Conservation (phyloP, 1,284 basidiomycete species). For the Gomphus bonarii region DNA sequence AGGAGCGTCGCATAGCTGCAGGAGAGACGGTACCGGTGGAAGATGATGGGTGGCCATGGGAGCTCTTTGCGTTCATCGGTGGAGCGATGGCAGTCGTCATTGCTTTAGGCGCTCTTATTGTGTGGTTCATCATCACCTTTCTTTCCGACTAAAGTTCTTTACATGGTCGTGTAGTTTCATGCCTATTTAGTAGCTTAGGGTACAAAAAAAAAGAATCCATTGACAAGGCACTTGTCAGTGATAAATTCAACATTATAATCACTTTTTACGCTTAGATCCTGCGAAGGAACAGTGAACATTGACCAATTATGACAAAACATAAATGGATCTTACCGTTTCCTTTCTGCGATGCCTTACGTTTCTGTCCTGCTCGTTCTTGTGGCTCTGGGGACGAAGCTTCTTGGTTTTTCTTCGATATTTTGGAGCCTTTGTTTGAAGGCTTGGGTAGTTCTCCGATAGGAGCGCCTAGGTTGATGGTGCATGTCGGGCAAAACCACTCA, state of each 20-base stretch:
- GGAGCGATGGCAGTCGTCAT: slow-evolving; percentile 32
- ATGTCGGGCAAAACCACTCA: slow-evolving; percentile 86
- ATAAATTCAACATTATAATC: neutral
- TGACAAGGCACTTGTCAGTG: neutral
- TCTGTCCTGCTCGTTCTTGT: slow-evolving; percentile 16
- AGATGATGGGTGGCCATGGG: slow-evolving; percentile 22
- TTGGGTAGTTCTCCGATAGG: slow-evolving; percentile 21
- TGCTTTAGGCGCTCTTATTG: slow-evolving; percentile 22
- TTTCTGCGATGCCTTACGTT: slow-evolving; percentile 23
- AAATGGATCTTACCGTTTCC: slow-evolving; percentile 5
- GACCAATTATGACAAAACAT: neutral
- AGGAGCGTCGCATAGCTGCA: slow-evolving; percentile 12
- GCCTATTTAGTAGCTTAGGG: neutral
- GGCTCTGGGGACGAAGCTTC: neutral
- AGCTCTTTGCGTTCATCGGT: slow-evolving; percentile 27
- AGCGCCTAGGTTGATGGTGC: slow-evolving; percentile 29
- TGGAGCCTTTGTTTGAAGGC: slow-evolving; percentile 15
- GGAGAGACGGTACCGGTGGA: slow-evolving; percentile 3
- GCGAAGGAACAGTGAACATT: neutral
- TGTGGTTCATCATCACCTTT: slow-evolving; percentile 25
- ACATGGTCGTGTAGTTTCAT: neutral
- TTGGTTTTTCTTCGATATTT: slow-evolving; percentile 1
- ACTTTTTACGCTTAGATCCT: slow-evolving; percentile 25
- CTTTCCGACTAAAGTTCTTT: slow-evolving; percentile 13
- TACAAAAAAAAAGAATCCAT: neutral